Base-by-base conservation (phyloP, 2,329 filamentous ascomycete species). In the Sporothrix protearum region DNA sequence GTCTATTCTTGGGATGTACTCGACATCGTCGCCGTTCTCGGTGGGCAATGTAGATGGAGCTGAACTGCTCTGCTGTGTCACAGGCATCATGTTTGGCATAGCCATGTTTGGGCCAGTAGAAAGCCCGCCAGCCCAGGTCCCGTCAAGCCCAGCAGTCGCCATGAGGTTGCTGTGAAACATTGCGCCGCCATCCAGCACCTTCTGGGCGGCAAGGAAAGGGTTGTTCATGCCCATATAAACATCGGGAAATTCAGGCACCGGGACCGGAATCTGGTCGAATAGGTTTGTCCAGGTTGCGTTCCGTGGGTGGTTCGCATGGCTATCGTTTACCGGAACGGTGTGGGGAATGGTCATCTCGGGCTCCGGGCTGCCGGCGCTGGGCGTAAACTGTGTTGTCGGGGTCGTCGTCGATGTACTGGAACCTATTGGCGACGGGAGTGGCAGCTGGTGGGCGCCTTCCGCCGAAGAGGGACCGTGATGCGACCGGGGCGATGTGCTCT, bases 171-270 rank as follows among this genome's bases (percentile, higher is more conserved):
- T 61, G 19, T 63, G 36, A 19, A 55, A 64, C 66, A 71, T 55
- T n/a, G 49, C 66, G 7, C 36, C 59, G 16, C 67, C 68, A 22
- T 72, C 71, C 12, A 72, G 49, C 14, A 39, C 51, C 42, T 70
- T 66, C 19, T 72, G 71, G 5, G 57, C 61, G 4, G 71, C 57
- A 45, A 67, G 16, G 5, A 69, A 69, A 25, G 79, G 76, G 45
- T 77, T 80, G 45, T 78, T 75, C 45, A 78, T 76, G 6, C 70
- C 72, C 42, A 75, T 73, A 28, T 78, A 75, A 45, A 77, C 71
- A 28, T 72, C 67, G 1, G 64, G 55, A 1, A 72, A 45, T 12
- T 71, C 68, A 0, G 68, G 39, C 0, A 69, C 6, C 57, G 70
- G 36, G 0, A 66, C 47, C 5, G 36, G 28, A 3, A 74, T n/a